Evolutionary conservation across 495 filamentous ascomycete genomes (phyloP).

Genomic region (Hypoxylon perforatum): DNA sequence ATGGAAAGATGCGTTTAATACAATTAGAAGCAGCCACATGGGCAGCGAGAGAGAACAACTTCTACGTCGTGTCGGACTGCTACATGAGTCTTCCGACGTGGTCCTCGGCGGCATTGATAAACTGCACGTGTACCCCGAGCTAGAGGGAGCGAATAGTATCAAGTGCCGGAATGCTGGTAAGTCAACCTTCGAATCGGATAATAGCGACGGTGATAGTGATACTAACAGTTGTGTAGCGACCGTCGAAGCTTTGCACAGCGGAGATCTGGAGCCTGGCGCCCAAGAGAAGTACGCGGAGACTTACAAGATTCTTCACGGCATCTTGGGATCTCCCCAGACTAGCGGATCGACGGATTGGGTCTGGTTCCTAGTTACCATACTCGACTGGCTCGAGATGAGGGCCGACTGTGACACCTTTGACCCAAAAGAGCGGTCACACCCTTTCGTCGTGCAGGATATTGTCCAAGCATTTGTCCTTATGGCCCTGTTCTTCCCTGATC

Average conservation of each 20-base stretch:
- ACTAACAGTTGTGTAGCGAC: constrained; percentile 46
- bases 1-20: constrained; percentile 32
- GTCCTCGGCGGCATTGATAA: constrained; percentile 51
- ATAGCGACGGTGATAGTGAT: neutral
- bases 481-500: constrained; percentile 54
- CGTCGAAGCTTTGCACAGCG: constrained; percentile 56
- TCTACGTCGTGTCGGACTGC: constrained; percentile 27
- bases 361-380: constrained; percentile 47
- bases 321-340: constrained; percentile 43
- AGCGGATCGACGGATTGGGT: constrained; percentile 39
- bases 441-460: constrained; percentile 55
- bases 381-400: constrained; percentile 51
- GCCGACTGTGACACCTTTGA: constrained; percentile 45
- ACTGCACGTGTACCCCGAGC: constrained; percentile 41
- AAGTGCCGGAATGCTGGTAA: constrained; percentile 35
- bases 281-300: constrained; percentile 50
- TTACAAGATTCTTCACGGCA: constrained; percentile 44
- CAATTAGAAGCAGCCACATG: constrained; percentile 27
- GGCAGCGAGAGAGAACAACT: constrained; percentile 18
- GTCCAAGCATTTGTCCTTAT: constrained; percentile 53
- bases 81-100: constrained; percentile 20
- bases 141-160: constrained; percentile 34
- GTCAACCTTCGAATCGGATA: neutral
- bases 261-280: constrained; percentile 55
- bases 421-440: constrained; percentile 48